Evolutionary conservation across 2,329 filamentous ascomycete species (phyloP), one percentile per base, ranked within the genome.

Genomic region (Myriosclerotinia curreyana): DNA sequence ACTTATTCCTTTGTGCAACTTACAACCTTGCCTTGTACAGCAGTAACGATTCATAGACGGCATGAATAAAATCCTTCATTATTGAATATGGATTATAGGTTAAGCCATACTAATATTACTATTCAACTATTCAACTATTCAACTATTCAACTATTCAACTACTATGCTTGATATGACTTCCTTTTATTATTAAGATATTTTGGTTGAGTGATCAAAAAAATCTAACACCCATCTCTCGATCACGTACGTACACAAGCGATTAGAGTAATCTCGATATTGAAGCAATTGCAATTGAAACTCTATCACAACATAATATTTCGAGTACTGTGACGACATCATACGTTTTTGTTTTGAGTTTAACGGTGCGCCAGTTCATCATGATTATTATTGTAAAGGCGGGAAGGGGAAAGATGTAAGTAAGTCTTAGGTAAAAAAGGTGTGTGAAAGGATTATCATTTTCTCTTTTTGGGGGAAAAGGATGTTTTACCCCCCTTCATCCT

Each of bases 321-420:
- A 42, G 53, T 22, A 56, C 54, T 15, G 54, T 56, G 42, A 58
- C 54, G 54, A 48, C 54, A 58, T 58, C 1, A 36, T 36, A 58
- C 54, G 14, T 48, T 46, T 34, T 22, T 17, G 11, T 34, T 15
- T 31, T 42, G 25, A 9, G 11, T 46, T 46, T 46, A 56, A 46
- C 40, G 54, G 40, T 31, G 25, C 15, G 14, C 20, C 40, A n/a
- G 9, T 22, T 36, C 50, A 52, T 6, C n/a, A n/a, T n/a, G n/a
- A n/a, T n/a, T n/a, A n/a, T n/a, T 5, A 25, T 56, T 14, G 1
- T 38, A 1, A 22, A n/a, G 6, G 28, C 6, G 51, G 51, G 6
- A 38, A 25, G 7, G 20, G 8, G 20, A 52, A 22, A 9, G 14
- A 22, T 1, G 17, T 53, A 15, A 1, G 40, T 48, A 48, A n/a